Conservation (phyloP, 2,329 filamentous ascomycete species). For the Geosmithia flava region DNA sequence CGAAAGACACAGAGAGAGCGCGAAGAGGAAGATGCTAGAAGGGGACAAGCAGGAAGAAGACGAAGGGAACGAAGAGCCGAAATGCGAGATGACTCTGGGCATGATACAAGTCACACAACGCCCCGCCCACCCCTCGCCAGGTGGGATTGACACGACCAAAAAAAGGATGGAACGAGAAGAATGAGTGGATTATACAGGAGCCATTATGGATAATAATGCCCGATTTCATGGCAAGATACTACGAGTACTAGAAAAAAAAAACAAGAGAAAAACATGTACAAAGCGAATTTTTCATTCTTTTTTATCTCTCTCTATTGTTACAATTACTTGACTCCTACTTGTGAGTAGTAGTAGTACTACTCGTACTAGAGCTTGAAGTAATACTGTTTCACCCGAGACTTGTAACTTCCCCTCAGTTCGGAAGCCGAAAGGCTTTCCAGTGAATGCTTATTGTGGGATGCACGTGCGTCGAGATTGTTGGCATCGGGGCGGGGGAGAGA, state of each 20-base stretch:
- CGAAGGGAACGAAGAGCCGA: background rate
- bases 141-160: background rate
- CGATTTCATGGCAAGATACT: background rate
- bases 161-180: background rate
- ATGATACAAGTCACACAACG: background rate
- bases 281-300: no score
- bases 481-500: no score
- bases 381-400: background rate
- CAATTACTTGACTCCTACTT: no score
- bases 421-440: background rate
- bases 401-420: background rate
- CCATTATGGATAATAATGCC: background rate
- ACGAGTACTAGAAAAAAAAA: background rate
- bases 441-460: constrained; percentile 1
- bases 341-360: no score
- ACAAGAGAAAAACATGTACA: background rate
- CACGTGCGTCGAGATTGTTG: background rate
- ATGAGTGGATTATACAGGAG: background rate
- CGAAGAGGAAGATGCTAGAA: background rate
- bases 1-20: no score
- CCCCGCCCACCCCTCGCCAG: background rate
- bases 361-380: no score
- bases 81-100: background rate
- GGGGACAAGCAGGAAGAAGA: background rate
- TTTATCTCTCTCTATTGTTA: no score